phyloP scores from a whole-genome alignment of 225 moss, liverwort and hornwort species.

The Lunularia cruciata region DNA sequence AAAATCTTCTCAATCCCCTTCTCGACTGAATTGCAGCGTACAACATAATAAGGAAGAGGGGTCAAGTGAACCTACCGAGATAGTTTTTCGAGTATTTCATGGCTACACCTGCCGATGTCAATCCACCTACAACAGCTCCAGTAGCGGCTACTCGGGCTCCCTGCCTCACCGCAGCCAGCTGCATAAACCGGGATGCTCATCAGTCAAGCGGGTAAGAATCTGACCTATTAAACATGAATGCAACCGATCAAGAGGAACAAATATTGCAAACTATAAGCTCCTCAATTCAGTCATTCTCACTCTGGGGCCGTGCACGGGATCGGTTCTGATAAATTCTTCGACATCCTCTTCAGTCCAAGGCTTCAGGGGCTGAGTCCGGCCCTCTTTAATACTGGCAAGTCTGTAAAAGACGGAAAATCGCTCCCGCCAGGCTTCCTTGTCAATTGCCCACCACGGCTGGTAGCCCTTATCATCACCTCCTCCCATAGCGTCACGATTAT shows the following conservation, averaged over 20 bases:
- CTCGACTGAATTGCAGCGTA: too few relatives aligned
- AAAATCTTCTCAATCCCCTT: too few relatives aligned
- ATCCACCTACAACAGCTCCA: slow-evolving; percentile 72
- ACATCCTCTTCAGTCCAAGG: slow-evolving; percentile 78
- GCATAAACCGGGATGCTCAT: neutral
- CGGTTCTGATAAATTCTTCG: slow-evolving; percentile 74
- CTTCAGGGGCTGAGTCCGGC: slow-evolving; percentile 58
- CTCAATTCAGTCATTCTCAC: slow-evolving; percentile 27
- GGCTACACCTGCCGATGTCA: slow-evolving; percentile 62
- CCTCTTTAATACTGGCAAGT: slow-evolving; percentile 54
- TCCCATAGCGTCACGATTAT: slow-evolving; percentile 35
- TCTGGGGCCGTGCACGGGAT: slow-evolving; percentile 75
- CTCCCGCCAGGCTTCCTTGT: slow-evolving; percentile 92
- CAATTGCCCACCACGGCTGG: slow-evolving; percentile 93
- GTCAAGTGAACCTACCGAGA: slow-evolving; percentile 37
- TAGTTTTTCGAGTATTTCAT: slow-evolving; percentile 67
- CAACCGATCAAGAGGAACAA: neutral
- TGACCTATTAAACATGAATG: neutral
- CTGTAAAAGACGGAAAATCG: slow-evolving; percentile 62
- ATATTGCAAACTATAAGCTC: neutral
- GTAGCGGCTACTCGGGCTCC: slow-evolving; percentile 71
- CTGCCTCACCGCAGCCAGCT: slow-evolving; percentile 72
- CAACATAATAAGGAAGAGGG: too few relatives aligned
- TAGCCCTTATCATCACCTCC: slow-evolving; percentile 42
- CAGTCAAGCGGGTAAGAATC: neutral